Conservation (phyloP, 495 filamentous ascomycete genomes). For the Neurospora intermedia region DNA sequence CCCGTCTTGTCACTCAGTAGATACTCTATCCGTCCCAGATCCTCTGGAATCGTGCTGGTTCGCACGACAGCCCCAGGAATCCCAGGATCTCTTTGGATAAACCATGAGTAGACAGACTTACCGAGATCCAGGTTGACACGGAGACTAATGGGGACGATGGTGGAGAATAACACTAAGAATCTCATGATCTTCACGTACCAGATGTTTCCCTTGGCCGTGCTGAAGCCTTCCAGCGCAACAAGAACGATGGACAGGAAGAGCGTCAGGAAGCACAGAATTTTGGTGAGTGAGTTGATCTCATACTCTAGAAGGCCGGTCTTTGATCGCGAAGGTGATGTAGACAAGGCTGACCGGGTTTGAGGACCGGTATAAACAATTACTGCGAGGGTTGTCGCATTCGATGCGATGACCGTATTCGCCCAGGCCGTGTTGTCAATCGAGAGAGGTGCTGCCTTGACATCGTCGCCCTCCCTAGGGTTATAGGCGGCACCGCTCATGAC, state of each 20-base stretch:
- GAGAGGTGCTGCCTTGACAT: conserved; percentile 52
- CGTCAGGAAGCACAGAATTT: conserved; percentile 86
- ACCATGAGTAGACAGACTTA: conserved; percentile 89
- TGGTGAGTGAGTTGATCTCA: conserved; percentile 97
- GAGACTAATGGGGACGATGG: conserved; percentile 94
- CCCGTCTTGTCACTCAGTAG: conserved; percentile 96
- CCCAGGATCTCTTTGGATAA: conserved; percentile 83
- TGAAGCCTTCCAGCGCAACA: conserved; percentile 77
- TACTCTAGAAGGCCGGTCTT: conserved; percentile 90
- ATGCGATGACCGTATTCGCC: conserved; percentile 96
- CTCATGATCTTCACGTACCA: conserved; percentile 97
- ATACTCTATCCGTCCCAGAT: conserved; percentile 92
- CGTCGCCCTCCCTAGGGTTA: conserved; percentile 15
- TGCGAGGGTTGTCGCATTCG: conserved; percentile 75
- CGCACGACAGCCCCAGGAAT: conserved; percentile 88
- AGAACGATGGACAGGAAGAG: conserved; percentile 76
- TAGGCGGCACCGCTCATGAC: conserved; percentile 18
- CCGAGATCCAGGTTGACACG: conserved; percentile 96
- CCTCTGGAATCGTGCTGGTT: conserved; percentile 95
- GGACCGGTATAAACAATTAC: conserved; percentile 90
- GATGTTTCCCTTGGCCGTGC: conserved; percentile 46
- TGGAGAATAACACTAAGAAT: conserved; percentile 96
- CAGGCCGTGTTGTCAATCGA: conserved; percentile 97
- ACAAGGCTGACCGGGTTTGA: conserved; percentile 88
- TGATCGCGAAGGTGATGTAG: conserved; percentile 79